Evolutionary conservation across 805 yeast genomes (phyloP).

Genomic region (Sugiyamaella valdiviana): DNA sequence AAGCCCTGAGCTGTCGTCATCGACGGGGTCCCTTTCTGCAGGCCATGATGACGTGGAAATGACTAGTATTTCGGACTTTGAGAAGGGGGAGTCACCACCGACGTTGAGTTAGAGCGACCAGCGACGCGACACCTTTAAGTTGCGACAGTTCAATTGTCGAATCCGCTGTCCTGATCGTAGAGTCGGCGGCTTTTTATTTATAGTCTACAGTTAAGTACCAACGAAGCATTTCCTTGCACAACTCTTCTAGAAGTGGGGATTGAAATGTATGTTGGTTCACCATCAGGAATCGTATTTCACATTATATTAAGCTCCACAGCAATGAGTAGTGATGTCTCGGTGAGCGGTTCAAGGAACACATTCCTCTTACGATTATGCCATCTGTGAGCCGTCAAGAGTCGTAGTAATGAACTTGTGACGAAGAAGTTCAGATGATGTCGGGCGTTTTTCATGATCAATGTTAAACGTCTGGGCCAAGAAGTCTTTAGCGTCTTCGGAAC

Average conservation of each 20-base stretch:
- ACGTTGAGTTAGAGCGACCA: too few species aligned
- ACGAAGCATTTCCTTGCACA: not conserved
- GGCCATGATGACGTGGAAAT: not conserved
- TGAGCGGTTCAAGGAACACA: too few species aligned
- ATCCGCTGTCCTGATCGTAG: too few species aligned
- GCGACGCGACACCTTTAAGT: too few species aligned
- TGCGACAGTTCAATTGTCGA: too few species aligned
- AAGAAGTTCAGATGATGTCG: constrained; percentile 64
- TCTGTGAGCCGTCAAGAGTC: not conserved
- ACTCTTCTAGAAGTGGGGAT: too few species aligned
- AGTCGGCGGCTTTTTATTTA: too few species aligned
- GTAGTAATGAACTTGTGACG: constrained; percentile 48
- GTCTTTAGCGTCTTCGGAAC: constrained; percentile 59
- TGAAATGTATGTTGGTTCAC: too few species aligned
- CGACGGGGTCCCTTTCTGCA: not conserved
- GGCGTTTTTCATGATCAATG: constrained; percentile 65
- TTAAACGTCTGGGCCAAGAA: constrained; percentile 67
- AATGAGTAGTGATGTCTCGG: too few species aligned
- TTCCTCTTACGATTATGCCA: too few species aligned
- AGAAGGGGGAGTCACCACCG: not conserved
- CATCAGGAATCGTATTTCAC: too few species aligned
- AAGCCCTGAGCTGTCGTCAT: not conserved
- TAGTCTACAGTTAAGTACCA: not conserved
- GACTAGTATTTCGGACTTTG: not conserved
- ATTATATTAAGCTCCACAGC: too few species aligned